Evolutionary conservation across 768 basidiomycete genomes (phyloP), one percentile per base, ranked within the genome.

Genomic region (Suillus subaureus): DNA sequence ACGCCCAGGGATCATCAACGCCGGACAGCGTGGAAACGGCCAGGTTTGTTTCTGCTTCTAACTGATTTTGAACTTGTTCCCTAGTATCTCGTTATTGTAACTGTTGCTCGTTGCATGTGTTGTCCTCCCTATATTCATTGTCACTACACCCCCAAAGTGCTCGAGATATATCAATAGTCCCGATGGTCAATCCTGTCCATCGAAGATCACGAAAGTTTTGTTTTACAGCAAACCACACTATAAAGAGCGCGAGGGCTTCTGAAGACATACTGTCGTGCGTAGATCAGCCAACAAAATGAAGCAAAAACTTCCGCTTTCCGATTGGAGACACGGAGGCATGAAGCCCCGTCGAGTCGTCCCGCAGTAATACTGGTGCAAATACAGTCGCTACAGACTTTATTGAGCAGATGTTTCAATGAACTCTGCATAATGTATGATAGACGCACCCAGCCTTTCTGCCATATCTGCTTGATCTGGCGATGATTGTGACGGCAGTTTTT

Each of bases 321-420:
- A 84, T 55, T 1, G 79, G 79, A 0, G 84, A 84, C 11, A 77
- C 75, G 55, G 73, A 74, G 8, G 73, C 69, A 49, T 74, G 43
- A n/a, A 70, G 49, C 9, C 73, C 72, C 2, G 64, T 67, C 15
- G 72, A 67, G 62, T 78, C 75, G 64, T 92, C 88, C 8, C 88
- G 87, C 35, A 94, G 80, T 51, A 93, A 79, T 5, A 92, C 75
- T 1, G 90, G 85, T 1, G 89, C 83, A 73, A 92, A 87, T 23
- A 85, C 72, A 21, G 81, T 75, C 21, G 90, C 92, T 93, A 54
- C 1, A 31, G 28, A 39, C 40, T 60, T 60, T 12, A 40, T 6
- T 33, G 33, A 31, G 33, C 26, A 66, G 42, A 55, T 16, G 51
- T 37, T 12, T 11, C 23, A 8, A 12, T 18, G 31, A 60, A 83